Evolutionary conservation across 2,329 filamentous ascomycete genomes (phyloP), one percentile per base, ranked within the genome.

Genomic region (Penicillium psychrosexuale): DNA sequence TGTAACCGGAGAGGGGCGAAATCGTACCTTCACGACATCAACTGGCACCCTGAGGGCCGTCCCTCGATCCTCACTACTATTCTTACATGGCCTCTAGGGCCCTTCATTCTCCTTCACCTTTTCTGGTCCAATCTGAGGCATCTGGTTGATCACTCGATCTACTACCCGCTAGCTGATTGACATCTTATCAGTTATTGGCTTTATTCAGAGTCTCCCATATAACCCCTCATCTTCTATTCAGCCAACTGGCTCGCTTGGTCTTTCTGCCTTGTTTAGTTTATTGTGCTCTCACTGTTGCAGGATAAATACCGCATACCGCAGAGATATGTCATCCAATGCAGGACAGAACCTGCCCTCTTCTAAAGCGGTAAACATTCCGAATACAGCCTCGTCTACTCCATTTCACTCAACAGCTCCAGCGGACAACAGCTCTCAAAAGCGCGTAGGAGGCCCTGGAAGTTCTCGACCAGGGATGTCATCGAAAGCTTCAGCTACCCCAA

Each of bases 321-420:
- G 30, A 43, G 46, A 69, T 62, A 77, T 77, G 74, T 76, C 74
- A 65, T 74, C 72, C 54, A 72, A 69, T 65, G 51, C 68, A 61
- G 71, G 70, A 58, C 72, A 72, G 54, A 63, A 61, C 33, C 60
- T 68, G 52, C 64, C 66, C 50, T 64, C 71, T 55, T 70, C 74
- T 36, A 78, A 78, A 69, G 66, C 71, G 57, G 64, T 68, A 56
- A 75, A 69, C 58, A 67, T 66, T 47, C 61, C 68, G 15, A 73
- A 65, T 60, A 67, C 71, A 37, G 58, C 62, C 31, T 62, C 69
- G 15, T 63, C 72, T 52, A 57, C 70, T 39, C 61, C 72, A 48
- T 71, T 70, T 40, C 66, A 75, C 51, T 62, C 67, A 5, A 46
- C 65, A 51, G 55, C 66, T n/a, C 61, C 66, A 22, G 49, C 65